Evolutionary conservation across 345 rosid species (phyloP).

Genomic region (Acer campestre): DNA sequence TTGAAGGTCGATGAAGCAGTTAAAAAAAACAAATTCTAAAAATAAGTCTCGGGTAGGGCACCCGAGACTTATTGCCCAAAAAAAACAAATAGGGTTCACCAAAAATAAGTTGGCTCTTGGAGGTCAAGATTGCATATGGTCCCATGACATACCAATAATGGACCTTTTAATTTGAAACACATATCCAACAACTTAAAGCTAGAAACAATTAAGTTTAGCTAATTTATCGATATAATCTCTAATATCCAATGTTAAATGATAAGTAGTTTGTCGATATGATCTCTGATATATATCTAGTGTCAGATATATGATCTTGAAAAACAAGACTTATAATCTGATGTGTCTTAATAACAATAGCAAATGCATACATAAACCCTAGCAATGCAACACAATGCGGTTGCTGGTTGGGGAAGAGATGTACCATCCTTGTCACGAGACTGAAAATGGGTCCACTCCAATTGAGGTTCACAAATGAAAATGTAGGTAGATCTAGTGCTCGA

Average conservation of each 20-base stretch:
- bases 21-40: no score
- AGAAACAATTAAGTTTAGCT: not conserved
- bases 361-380: not conserved
- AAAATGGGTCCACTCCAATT: no score
- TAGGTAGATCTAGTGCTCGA: no score
- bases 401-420: conserved; percentile 5
- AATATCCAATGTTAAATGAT: no score
- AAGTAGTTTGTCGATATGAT: no score
- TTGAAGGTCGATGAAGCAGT: no score
- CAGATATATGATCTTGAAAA: no score
- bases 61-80: no score
- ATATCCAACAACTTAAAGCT: not conserved
- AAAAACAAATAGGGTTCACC: not conserved
- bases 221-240: no score
- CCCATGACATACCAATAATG: not conserved
- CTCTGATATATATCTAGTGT: no score
- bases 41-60: no score
- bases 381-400: not conserved
- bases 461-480: no score
- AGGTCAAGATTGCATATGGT: not conserved
- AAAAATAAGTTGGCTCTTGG: not conserved
- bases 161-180: not conserved
- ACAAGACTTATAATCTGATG: not conserved
- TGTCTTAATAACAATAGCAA: not conserved
- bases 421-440: conserved; percentile 2